A percentile compares a stretch with the other conserved stretches of the same genome.
Evolutionary conservation across 257 asterid species (phyloP).

Genomic region (Ballota nigra): DNA sequence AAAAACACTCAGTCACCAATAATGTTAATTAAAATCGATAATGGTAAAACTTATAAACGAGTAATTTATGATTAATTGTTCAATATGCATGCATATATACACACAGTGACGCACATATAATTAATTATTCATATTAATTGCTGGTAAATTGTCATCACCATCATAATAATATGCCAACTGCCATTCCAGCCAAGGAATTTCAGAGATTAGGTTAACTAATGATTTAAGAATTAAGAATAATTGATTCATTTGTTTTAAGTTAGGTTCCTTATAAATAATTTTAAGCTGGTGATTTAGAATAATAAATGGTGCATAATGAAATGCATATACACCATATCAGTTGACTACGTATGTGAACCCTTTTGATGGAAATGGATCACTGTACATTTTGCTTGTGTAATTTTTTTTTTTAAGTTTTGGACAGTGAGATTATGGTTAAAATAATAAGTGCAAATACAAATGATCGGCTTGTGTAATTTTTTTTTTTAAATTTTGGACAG

Average conservation of each 20-base stretch:
- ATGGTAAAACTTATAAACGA: background rate
- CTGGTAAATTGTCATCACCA: background rate
- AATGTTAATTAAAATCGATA: background rate
- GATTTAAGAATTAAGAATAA: background rate
- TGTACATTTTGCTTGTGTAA: too few relatives aligned
- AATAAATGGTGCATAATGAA: background rate
- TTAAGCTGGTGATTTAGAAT: background rate
- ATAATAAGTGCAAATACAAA: too few relatives aligned
- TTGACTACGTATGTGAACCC: too few relatives aligned
- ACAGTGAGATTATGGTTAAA: too few relatives aligned
- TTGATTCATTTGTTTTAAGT: background rate
- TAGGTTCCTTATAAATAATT: background rate
- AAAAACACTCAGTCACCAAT: background rate
- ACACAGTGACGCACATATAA: too few relatives aligned
- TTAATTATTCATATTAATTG: background rate
- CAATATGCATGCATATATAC: too few relatives aligned
- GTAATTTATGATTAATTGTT: background rate
- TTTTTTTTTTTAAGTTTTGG: too few relatives aligned
- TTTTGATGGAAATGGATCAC: too few relatives aligned
- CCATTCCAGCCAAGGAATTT: constrained; percentile 3
- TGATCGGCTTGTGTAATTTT: too few relatives aligned
- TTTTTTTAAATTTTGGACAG: too few relatives aligned
- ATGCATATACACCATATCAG: too few relatives aligned
- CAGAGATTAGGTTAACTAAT: constrained; percentile 10
- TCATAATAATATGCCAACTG: constrained; percentile 4